Conservation (phyloP, 2,329 filamentous ascomycete species). For the Paecilomyces variotii region DNA sequence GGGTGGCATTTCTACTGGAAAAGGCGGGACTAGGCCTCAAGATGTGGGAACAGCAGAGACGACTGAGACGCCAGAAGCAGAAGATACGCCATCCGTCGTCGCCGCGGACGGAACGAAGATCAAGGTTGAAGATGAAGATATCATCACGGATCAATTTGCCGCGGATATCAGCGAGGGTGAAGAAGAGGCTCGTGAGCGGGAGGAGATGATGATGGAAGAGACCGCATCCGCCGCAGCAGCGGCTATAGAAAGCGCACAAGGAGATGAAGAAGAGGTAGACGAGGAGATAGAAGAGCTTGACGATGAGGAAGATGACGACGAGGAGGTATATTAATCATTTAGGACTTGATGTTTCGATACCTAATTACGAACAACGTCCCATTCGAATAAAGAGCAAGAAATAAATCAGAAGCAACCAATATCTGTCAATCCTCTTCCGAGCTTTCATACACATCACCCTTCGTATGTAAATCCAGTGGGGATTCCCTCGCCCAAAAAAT, state of each 20-base stretch:
- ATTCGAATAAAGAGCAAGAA: no score
- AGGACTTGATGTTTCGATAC: background rate
- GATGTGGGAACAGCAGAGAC: background rate
- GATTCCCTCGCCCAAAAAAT: no score
- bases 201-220: conserved; percentile 21
- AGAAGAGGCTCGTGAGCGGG: conserved; percentile 24
- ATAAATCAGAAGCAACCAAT: no score
- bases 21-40: background rate
- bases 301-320: conserved; percentile 4
- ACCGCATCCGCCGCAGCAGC: conserved; percentile 18
- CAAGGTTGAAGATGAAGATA: conserved; percentile 13
- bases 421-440: no score
- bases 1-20: conserved; percentile 4
- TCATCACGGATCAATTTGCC: conserved; percentile 1
- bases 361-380: background rate
- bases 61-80: background rate
- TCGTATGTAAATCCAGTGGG: no score
- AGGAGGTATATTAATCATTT: background rate
- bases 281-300: conserved; percentile 17
- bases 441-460: no score
- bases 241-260: conserved; percentile 9
- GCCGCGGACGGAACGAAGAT: conserved; percentile 6
- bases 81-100: conserved; percentile 2
- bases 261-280: conserved; percentile 11
- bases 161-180: conserved; percentile 17